phyloP scores from a whole-genome alignment of 2,329 filamentous ascomycete species.

The Fusarium scirpi region DNA sequence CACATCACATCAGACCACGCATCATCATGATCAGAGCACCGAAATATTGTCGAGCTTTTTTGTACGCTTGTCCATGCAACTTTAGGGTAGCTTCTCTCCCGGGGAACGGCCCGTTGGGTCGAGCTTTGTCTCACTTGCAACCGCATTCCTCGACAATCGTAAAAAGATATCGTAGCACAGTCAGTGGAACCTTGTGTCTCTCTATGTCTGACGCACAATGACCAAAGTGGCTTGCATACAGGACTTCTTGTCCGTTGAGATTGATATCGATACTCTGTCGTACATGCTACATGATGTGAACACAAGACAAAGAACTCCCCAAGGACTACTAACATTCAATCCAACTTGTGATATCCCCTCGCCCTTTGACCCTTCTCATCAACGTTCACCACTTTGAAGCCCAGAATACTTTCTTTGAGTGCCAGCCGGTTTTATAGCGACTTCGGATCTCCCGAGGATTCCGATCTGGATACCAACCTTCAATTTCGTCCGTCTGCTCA shows the following conservation, averaged over 20 bases:
- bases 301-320: no score
- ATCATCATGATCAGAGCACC: background rate
- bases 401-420: no score
- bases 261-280: background rate
- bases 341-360: no score
- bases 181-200: background rate
- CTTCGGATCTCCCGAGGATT: background rate
- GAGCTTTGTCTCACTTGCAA: slow-evolving; percentile 30
- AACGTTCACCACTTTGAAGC: no score
- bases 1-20: slow-evolving; percentile 3
- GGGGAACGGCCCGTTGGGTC: slow-evolving; percentile 17
- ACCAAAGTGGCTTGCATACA: background rate
- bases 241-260: background rate
- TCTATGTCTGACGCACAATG: background rate
- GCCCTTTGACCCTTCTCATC: no score
- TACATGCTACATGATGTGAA: background rate
- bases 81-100: slow-evolving; percentile 30
- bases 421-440: background rate
- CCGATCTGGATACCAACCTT: background rate
- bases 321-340: no score
- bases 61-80: background rate
- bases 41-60: background rate
- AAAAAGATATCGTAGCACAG: background rate
- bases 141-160: slow-evolving; percentile 30
- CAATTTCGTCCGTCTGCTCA: no score